Conservation (phyloP, 208 protist genomes). For the Leptomonas seymouri region DNA sequence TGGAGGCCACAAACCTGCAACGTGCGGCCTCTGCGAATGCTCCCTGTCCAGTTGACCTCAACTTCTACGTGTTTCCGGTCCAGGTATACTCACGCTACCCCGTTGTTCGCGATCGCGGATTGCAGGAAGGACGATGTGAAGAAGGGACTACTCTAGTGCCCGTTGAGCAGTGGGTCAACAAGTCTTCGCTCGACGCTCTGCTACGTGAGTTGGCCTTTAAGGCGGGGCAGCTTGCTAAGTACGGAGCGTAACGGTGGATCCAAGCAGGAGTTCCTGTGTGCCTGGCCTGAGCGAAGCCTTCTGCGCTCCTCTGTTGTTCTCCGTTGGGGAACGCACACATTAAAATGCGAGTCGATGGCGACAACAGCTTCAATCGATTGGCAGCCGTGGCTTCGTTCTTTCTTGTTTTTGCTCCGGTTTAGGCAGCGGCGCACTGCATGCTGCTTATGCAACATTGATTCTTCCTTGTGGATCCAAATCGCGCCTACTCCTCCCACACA, state of each 20-base stretch:
- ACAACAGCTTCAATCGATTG: no score
- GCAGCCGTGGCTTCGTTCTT: no score
- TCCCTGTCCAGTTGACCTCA: no score
- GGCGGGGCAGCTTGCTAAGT: constrained; percentile 62
- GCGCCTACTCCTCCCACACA: no score
- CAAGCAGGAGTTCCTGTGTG: background rate
- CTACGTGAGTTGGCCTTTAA: constrained; percentile 67
- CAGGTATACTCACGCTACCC: constrained; percentile 41
- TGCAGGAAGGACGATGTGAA: constrained; percentile 3
- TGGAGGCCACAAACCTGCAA: background rate
- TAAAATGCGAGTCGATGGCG: no score
- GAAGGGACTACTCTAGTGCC: background rate
- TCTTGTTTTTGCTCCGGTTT: no score
- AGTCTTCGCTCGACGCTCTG: constrained; percentile 43
- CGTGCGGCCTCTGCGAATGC: background rate
- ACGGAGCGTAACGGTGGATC: constrained; percentile 43
- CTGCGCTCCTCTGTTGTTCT: constrained; percentile 15
- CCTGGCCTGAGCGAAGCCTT: background rate
- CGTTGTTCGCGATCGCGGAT: constrained; percentile 32
- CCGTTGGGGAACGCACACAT: background rate
- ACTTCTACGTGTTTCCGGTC: constrained; percentile 13
- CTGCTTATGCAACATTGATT: no score
- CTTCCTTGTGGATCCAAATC: no score
- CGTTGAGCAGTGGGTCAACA: constrained; percentile 13
- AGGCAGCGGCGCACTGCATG: no score